Percentiles rank a stretch among this genome's conserved stretches.
These are phyloP conservation scores for Apiospora aurea DNA, from an alignment of 2,329 filamentous ascomycete genomes.

Conservation along the genomic window DNA sequence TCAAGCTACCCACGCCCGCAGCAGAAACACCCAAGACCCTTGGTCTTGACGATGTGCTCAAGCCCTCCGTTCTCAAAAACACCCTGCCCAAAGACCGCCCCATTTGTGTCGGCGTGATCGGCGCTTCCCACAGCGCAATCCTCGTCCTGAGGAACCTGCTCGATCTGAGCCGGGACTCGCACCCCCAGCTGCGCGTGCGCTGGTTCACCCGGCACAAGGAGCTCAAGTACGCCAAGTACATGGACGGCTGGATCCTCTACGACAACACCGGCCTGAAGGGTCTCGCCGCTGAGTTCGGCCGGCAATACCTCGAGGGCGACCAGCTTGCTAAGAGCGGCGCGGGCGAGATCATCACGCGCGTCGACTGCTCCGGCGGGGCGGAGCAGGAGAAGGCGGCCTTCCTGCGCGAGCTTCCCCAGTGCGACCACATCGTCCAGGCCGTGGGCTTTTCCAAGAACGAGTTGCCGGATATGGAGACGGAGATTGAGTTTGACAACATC, in stretches of 20 bases:
- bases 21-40: slow-evolving; percentile 51
- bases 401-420: slow-evolving; percentile 53
- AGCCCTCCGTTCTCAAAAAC: slow-evolving; percentile 55
- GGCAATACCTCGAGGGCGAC: slow-evolving; percentile 62
- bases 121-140: slow-evolving; percentile 69
- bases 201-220: slow-evolving; percentile 67
- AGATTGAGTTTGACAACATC: slow-evolving; percentile 42
- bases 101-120: slow-evolving; percentile 62
- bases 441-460: slow-evolving; percentile 62
- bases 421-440: slow-evolving; percentile 63
- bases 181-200: slow-evolving; percentile 61
- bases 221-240: slow-evolving; percentile 67
- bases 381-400: slow-evolving; percentile 53
- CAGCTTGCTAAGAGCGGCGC: slow-evolving; percentile 53
- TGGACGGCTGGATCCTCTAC: slow-evolving; percentile 68
- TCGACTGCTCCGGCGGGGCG: slow-evolving; percentile 49
- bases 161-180: slow-evolving; percentile 57
- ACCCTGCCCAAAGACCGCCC: slow-evolving; percentile 45
- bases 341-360: slow-evolving; percentile 53
- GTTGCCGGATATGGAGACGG: slow-evolving; percentile 51
- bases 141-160: slow-evolving; percentile 68
- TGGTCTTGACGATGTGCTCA: slow-evolving; percentile 62
- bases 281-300: slow-evolving; percentile 64
- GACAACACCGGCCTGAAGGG: slow-evolving; percentile 73
- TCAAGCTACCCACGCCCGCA: slow-evolving; percentile 25